phyloP scores from a whole-genome alignment of 1,284 basidiomycete species.

The Rhodotorula mucilaginosa region DNA sequence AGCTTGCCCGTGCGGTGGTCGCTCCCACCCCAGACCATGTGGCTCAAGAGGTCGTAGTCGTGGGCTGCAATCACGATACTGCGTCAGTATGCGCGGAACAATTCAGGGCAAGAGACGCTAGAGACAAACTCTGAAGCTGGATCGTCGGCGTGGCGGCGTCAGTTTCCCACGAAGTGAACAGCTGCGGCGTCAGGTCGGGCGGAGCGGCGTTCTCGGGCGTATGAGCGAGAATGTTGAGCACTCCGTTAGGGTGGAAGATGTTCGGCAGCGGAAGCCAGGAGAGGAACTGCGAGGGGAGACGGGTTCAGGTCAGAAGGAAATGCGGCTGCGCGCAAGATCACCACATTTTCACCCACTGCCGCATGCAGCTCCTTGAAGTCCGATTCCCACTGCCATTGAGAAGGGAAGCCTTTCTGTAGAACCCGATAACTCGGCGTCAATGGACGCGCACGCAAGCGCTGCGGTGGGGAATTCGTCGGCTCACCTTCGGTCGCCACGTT shows the following conservation, averaged over 20 bases:
- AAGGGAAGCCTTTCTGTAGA: constrained; percentile 13
- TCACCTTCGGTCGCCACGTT: constrained; percentile 20
- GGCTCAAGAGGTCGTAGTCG: constrained; percentile 85
- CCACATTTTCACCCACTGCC: neutral
- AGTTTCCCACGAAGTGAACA: constrained; percentile 53
- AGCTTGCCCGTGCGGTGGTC: constrained; percentile 18
- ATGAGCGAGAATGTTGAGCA: constrained; percentile 75
- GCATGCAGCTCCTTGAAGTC: constrained; percentile 2
- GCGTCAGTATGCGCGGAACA: neutral
- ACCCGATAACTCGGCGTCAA: neutral
- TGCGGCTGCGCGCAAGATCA: neutral
- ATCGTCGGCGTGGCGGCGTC: constrained; percentile 57
- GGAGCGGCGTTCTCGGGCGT: constrained; percentile 78
- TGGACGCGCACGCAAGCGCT: neutral
- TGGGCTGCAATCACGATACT: constrained; percentile 44
- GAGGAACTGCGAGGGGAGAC: constrained; percentile 56
- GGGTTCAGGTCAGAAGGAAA: too few species aligned
- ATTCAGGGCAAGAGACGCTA: too few species aligned
- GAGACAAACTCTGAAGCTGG: constrained; percentile 66
- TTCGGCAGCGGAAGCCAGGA: constrained; percentile 78
- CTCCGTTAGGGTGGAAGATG: constrained; percentile 83
- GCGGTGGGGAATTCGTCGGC: neutral
- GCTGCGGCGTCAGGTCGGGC: constrained; percentile 76
- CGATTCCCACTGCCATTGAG: neutral
- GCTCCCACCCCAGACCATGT: constrained; percentile 62